Base-by-base conservation (phyloP, 73 alveolate species). In the Paramecium caudatum region DNA sequence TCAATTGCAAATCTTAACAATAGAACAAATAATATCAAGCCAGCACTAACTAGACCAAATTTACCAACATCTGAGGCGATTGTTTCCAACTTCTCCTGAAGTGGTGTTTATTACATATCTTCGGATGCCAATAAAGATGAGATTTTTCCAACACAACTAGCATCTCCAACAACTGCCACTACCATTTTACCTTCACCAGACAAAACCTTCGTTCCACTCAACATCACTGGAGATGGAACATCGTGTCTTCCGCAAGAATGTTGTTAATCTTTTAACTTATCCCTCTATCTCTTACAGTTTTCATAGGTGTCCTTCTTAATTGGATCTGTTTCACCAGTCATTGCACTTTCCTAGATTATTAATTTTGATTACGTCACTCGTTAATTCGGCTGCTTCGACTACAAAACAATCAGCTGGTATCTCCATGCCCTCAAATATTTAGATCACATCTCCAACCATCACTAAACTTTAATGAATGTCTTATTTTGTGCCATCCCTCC, bases 61-160 rank as follows among this genome's bases (percentile, higher is more conserved):
- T 94, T 93, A 12, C 99, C 99, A n/a, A 97, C 92, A 69, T 95
- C 96, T 70, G 94, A 93, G 0, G 98, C 99, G 15, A 98, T 97
- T 10, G 92, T 94, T 68, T 96, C 98, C 37, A 98, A 88, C 91
- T 97, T 98, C 70, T 94, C 97, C 93, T 96, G 94, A 15, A 97
- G 55, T 39, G 93, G 93, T 63, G 93, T 86, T 5, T 74, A 46
- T 41, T 63, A 50, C 5, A 45, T 32, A 23, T 63, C 93, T 10
- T 63, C 84, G 7, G 82, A 32, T 34, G 61, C 46, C 9, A 86
- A 36, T 39, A 86, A 86, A 1, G 82, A 36, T 23, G 93, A 61
- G 2, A 86, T 86, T 19, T 86, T 93, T 5, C 97, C 98, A 0
- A 91, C 94, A 82, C 97, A 93, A 84, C 95, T 91, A 49, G 81